Conservation (phyloP, 805 yeast species). For the Ascoidea tarda region DNA sequence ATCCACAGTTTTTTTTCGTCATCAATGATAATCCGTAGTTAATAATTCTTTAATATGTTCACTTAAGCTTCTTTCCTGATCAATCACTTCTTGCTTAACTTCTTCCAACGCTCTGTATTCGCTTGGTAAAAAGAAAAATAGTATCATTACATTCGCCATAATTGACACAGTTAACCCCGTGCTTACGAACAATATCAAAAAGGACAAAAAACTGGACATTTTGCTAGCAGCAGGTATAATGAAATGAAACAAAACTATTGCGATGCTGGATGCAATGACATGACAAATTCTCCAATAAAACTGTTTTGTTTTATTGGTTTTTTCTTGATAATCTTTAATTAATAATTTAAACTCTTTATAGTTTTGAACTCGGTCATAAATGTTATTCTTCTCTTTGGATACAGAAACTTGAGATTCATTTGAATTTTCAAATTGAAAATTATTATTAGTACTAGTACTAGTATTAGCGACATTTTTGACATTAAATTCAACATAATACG, state of each 20-base stretch:
- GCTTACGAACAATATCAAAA: slow-evolving; percentile 47
- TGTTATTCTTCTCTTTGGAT: slow-evolving; percentile 8
- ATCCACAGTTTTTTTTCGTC: too few relatives aligned
- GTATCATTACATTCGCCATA: slow-evolving; percentile 60
- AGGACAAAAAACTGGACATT: slow-evolving; percentile 44
- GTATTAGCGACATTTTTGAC: slow-evolving; percentile 10
- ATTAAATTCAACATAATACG: slow-evolving; percentile 36
- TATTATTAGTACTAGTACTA: slow-evolving; percentile 1
- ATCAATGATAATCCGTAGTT: not conserved
- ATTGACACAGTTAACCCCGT: slow-evolving; percentile 52
- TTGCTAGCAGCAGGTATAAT: slow-evolving; percentile 45
- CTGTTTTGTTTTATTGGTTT: slow-evolving; percentile 40
- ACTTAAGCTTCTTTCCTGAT: slow-evolving; percentile 12
- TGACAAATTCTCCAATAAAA: slow-evolving; percentile 46
- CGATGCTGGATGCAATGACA: slow-evolving; percentile 38
- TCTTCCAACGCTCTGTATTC: slow-evolving; percentile 70
- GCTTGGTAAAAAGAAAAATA: slow-evolving; percentile 63
- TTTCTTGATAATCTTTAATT: slow-evolving; percentile 33
- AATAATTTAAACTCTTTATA: slow-evolving; percentile 36
- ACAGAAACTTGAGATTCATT: not conserved
- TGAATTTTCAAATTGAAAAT: not conserved
- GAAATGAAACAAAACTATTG: slow-evolving; percentile 38
- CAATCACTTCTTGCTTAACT: slow-evolving; percentile 53
- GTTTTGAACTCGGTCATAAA: slow-evolving; percentile 10
- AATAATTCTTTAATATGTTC: not conserved